Base-by-base conservation (phyloP, 805 yeast genomes). In the Danielozyma ontarioensis region DNA sequence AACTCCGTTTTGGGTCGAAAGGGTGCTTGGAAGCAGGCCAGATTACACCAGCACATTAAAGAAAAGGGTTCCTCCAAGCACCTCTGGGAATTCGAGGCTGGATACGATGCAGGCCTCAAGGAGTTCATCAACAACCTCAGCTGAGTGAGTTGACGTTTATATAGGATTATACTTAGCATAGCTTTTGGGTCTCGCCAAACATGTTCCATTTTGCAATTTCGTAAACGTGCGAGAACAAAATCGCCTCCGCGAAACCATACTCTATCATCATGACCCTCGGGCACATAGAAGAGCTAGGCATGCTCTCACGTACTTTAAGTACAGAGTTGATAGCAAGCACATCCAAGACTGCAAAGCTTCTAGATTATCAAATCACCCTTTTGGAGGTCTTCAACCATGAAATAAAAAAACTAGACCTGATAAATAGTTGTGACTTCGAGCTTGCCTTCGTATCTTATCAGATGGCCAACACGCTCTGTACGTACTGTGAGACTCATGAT, bases 61-160 rank as follows among this genome's bases (percentile, higher is more conserved):
- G 51, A 57, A 5, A 70, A 74, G 41, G 93, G 93, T 5, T 46
- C 60, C 5, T 70, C 80, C 45, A 64, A 64, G 11, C 73, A 68
- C 50, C 35, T 78, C 33, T 90, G 96, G 96, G 95, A 84, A 57
- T 90, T 86, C 83, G 87, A 82, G 17, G 94, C 83, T 45, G 97
- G 96, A 0, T 88, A 76, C 49, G 75, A 74, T 31, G 71, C 72
- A 29, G 97, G 87, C 0, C 44, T 75, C 22, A 55, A 57, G 24
- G 67, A 66, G 31, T 78, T 70, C 27, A 22, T 4, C 10, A 19
- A 19, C 10, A 19, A 19, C 22, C 6, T 19, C 10, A 19, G 22
- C 22, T 19, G 10, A 19, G 22, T 19, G 10, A 6, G n/a, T 6
- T 14, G 17, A 18, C 28, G 15, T 5, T 13, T 24, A 5, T 5